Evolutionary conservation across 169 alveolate genomes (phyloP).

Genomic region (Cryptosporidium ubiquitum): DNA sequence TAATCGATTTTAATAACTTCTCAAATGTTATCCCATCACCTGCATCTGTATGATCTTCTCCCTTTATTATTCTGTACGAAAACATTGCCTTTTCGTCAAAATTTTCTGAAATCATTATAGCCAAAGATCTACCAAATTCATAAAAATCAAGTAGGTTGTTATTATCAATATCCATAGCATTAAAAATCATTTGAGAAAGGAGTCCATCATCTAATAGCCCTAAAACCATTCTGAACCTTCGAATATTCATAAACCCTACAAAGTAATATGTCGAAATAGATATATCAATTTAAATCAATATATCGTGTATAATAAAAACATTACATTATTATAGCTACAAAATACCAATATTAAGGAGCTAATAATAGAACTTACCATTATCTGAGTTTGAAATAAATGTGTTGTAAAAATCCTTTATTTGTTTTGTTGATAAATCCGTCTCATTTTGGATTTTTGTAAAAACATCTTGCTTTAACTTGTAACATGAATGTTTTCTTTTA

Average conservation of each 20-base stretch:
- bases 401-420: slow-evolving; percentile 39
- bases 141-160: slow-evolving; percentile 82
- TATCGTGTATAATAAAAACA: not conserved
- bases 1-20: slow-evolving; percentile 59
- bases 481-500: not conserved
- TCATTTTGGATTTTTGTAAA: slow-evolving; percentile 48
- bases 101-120: slow-evolving; percentile 82
- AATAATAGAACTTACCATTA: slow-evolving; percentile 36
- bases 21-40: slow-evolving; percentile 71
- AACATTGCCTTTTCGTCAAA: slow-evolving; percentile 80
- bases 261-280: not conserved
- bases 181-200: slow-evolving; percentile 80
- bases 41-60: not conserved
- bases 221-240: slow-evolving; percentile 73
- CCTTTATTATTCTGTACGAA: slow-evolving; percentile 80
- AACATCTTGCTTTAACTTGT: not conserved
- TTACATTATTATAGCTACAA: not conserved
- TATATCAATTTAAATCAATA: not conserved
- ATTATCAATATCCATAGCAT: slow-evolving; percentile 82
- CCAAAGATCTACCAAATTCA: slow-evolving; percentile 83
- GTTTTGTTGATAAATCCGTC: slow-evolving; percentile 28
- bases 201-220: slow-evolving; percentile 71
- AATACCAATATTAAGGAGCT: not conserved
- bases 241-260: slow-evolving; percentile 50
- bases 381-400: slow-evolving; percentile 59